Percentiles rank a stretch among this genome's conserved stretches.
Evolutionary conservation across 345 rosid species (phyloP).

Genomic region (Populus euphratica): DNA sequence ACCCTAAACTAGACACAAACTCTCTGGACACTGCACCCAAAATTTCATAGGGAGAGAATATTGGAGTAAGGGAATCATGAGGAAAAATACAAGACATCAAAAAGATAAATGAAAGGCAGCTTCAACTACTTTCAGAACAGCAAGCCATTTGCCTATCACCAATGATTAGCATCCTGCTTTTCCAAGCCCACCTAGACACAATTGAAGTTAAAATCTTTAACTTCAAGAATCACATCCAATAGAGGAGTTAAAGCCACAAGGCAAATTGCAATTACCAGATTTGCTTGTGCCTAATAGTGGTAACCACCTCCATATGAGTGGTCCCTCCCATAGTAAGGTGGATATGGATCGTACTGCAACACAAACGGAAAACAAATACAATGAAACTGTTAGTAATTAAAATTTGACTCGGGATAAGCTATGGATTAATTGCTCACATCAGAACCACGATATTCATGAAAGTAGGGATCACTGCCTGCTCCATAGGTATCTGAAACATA

Average conservation of each 20-base stretch:
- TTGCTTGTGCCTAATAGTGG: constrained; percentile 29
- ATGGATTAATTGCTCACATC: constrained; percentile 39
- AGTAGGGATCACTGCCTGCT: constrained; percentile 32
- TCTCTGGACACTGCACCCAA: constrained; percentile 1
- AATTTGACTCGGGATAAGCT: constrained; percentile 5
- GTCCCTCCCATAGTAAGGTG: constrained; percentile 39
- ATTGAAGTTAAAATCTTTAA: constrained; percentile 9
- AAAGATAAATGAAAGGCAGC: constrained; percentile 6
- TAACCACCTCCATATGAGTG: constrained; percentile 44
- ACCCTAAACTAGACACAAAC: constrained; percentile 30
- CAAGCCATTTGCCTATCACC: constrained; percentile 32
- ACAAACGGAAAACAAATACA: constrained; percentile 11
- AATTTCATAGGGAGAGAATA: neutral
- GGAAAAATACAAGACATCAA: constrained; percentile 5
- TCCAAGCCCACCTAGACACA: constrained; percentile 40
- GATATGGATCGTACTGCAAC: constrained; percentile 42
- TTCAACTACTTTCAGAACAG: constrained; percentile 22
- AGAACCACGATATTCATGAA: constrained; percentile 42
- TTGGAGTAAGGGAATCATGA: neutral
- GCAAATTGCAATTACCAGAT: constrained; percentile 28
- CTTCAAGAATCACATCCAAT: constrained; percentile 2
- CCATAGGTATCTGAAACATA: constrained; percentile 42
- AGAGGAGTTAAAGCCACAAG: neutral
- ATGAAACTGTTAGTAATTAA: constrained; percentile 6
- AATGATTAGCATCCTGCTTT: constrained; percentile 25